Conservation (phyloP, 148 eudicot genomes). For the Limonium bicolor region DNA sequence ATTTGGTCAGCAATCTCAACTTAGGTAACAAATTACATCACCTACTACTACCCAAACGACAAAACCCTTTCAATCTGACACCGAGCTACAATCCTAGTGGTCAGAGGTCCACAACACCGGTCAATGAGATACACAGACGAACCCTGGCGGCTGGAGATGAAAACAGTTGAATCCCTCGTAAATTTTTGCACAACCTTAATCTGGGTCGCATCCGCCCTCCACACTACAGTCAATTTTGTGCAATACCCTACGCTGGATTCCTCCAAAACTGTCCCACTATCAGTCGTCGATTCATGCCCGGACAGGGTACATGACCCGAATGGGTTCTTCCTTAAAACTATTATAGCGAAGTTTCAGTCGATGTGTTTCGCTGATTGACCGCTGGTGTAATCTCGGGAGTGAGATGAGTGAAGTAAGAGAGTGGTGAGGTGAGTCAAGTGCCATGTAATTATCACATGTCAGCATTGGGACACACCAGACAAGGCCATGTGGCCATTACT, state of each 20-base stretch:
- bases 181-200: constrained; percentile 44
- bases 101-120: constrained; percentile 36
- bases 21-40: constrained; percentile 61
- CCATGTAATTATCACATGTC: no score
- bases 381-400: no score
- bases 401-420: no score
- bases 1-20: constrained; percentile 62
- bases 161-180: constrained; percentile 24
- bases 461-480: no score
- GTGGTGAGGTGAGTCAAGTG: no score
- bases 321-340: constrained; percentile 29
- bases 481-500: no score
- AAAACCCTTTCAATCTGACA: constrained; percentile 24
- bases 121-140: constrained; percentile 58
- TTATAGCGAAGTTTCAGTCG: constrained; percentile 43
- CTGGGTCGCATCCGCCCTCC: constrained; percentile 78
- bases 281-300: constrained; percentile 65
- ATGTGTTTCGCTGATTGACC: constrained; percentile 53
- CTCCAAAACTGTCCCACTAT: constrained; percentile 62
- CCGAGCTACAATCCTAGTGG: constrained; percentile 76
- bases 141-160: constrained; percentile 59
- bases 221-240: constrained; percentile 76
- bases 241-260: constrained; percentile 67
- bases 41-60: constrained; percentile 36
- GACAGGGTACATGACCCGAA: constrained; percentile 40